A percentile compares a stretch with the other conserved stretches of the same genome.
phyloP scores from a whole-genome alignment of 108 stramenopile species.

The Chaetoceros tenuissimus region DNA sequence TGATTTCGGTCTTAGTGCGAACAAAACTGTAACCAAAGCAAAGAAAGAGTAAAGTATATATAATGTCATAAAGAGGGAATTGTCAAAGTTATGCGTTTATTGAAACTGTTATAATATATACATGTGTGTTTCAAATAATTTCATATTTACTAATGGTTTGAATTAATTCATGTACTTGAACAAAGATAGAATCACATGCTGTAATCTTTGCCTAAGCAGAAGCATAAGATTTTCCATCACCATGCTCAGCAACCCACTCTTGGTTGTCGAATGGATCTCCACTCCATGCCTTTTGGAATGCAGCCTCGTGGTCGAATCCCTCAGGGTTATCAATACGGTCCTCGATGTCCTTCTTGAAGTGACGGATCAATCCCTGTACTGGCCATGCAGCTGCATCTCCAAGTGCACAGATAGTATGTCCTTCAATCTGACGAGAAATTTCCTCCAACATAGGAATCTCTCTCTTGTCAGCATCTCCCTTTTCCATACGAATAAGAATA shows the following conservation, averaged over 20 bases:
- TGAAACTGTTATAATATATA: too few species aligned
- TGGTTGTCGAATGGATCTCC: slow-evolving; percentile 86
- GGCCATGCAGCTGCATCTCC: slow-evolving; percentile 99
- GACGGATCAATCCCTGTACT: slow-evolving; percentile 94
- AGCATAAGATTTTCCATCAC: slow-evolving; percentile 73
- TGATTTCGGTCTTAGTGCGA: neutral
- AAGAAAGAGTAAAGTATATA: neutral
- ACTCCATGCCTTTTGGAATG: slow-evolving; percentile 95
- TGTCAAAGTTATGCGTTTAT: too few species aligned
- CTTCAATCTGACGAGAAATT: slow-evolving; percentile 98
- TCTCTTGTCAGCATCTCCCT: slow-evolving; percentile 96
- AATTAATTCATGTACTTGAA: too few species aligned
- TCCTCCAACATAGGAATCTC: slow-evolving; percentile 99
- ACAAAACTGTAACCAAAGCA: neutral
- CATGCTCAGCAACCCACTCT: slow-evolving; percentile 86
- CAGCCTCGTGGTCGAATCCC: slow-evolving; percentile 82
- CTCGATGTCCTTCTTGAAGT: slow-evolving; percentile 97
- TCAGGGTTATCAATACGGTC: slow-evolving; percentile 90
- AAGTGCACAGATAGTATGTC: slow-evolving; percentile 99
- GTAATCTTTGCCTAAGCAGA: slow-evolving; percentile 5
- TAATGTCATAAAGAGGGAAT: too few species aligned
- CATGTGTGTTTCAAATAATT: too few species aligned
- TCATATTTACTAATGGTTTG: too few species aligned
- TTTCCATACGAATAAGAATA: slow-evolving; percentile 92
- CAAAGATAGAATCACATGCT: too few species aligned